Evolutionary conservation across 1,139 yeast species (phyloP).

Genomic region (Pichia sp.): DNA sequence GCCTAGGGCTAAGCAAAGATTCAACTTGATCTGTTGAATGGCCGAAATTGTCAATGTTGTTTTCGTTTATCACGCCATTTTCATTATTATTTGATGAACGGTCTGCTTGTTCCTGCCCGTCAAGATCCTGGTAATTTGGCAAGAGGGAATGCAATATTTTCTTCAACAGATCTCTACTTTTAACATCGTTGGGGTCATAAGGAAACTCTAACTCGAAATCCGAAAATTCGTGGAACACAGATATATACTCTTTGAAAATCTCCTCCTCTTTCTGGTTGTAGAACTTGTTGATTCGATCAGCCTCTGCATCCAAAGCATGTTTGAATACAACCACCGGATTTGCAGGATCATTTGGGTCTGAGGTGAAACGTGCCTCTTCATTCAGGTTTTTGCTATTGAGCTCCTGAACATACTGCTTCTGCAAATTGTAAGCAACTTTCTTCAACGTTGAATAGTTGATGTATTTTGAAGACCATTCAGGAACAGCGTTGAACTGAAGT

Average conservation of each 20-base stretch:
- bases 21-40: background rate
- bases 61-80: background rate
- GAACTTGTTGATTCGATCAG: constrained; percentile 53
- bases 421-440: constrained; percentile 51
- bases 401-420: constrained; percentile 38
- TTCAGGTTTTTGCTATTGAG: constrained; percentile 23
- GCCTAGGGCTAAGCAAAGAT: background rate
- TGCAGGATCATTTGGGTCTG: constrained; percentile 25
- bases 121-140: constrained; percentile 14
- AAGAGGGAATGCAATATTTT: constrained; percentile 16
- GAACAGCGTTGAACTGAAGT: constrained; percentile 72
- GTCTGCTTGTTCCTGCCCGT: background rate
- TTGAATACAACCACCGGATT: constrained; percentile 51
- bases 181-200: constrained; percentile 18
- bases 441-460: constrained; percentile 63
- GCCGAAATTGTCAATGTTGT: background rate
- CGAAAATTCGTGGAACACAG: constrained; percentile 39
- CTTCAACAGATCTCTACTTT: constrained; percentile 18
- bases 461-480: constrained; percentile 72
- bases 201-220: constrained; percentile 30
- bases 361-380: constrained; percentile 32
- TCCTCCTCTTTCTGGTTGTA: constrained; percentile 47
- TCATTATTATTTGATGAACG: constrained; percentile 1
- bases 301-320: constrained; percentile 50
- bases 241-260: constrained; percentile 42